These are phyloP conservation scores for Lactarius psammicola DNA, from an alignment of 768 basidiomycete species.

Conservation along the genomic window DNA sequence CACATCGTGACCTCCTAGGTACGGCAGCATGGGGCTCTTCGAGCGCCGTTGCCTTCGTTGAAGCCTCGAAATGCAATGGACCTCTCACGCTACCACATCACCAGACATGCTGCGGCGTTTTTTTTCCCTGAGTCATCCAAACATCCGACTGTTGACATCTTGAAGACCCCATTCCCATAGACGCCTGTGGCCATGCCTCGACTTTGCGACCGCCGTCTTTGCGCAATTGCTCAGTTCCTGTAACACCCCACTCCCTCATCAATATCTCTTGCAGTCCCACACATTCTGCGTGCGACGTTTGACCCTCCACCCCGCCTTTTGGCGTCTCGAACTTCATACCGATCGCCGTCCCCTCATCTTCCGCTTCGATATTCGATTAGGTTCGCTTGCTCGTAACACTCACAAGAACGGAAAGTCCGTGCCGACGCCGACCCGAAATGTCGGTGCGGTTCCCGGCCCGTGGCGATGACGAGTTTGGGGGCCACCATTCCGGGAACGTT, in stretches of 20 bases:
- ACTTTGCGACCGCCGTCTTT: not conserved
- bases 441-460: not conserved
- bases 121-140: not conserved
- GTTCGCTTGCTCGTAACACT: constrained; percentile 6
- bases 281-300: not conserved
- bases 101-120: not conserved
- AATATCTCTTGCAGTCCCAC: not conserved
- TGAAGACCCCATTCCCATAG: not conserved
- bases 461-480: not conserved
- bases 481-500: not conserved
- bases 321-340: not conserved
- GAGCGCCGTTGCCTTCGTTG: not conserved
- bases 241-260: not conserved
- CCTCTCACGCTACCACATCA: constrained; percentile 8
- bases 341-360: not conserved
- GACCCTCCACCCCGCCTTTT: not conserved
- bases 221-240: not conserved
- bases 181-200: not conserved
- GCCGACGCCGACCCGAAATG: not conserved
- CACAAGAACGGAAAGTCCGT: constrained; percentile 4
- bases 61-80: not conserved
- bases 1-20: constrained; percentile 7
- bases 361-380: constrained; percentile 1
- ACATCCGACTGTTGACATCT: not conserved
- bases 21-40: not conserved